Percentiles rank a stretch among this genome's conserved stretches.
These are phyloP conservation scores for Fraxinus baroniana DNA, from an alignment of 305 asterid genomes.

Conservation along the genomic window DNA sequence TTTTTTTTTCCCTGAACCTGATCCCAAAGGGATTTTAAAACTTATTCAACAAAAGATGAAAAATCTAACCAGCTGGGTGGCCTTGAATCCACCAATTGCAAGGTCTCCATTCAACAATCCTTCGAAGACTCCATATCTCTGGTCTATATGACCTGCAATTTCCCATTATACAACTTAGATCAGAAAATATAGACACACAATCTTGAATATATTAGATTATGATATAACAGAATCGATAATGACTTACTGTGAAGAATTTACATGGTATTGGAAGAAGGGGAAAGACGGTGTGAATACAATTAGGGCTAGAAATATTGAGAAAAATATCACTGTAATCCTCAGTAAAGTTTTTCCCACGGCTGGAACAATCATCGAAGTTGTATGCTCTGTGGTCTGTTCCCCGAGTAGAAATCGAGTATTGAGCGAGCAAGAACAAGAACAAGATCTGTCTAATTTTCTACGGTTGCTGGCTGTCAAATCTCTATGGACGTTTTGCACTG, in stretches of 20 bases:
- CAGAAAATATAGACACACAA: constrained; percentile 1
- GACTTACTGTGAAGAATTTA: constrained; percentile 33
- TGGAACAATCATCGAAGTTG: constrained; percentile 37
- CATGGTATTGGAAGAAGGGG: constrained; percentile 26
- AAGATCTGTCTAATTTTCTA: not conserved
- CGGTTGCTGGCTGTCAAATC: not conserved
- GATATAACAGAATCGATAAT: not conserved
- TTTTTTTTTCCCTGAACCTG: not conserved
- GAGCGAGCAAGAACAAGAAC: not conserved
- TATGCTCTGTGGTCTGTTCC: not conserved
- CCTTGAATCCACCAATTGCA: constrained; percentile 92
- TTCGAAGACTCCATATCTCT: constrained; percentile 76
- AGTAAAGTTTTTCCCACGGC: constrained; percentile 47
- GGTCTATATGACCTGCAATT: constrained; percentile 50
- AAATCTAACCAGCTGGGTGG: constrained; percentile 54
- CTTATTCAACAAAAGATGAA: not conserved
- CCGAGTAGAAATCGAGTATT: not conserved
- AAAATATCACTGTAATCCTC: constrained; percentile 25
- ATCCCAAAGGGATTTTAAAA: not conserved
- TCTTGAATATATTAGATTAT: not conserved
- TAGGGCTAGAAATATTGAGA: constrained; percentile 36
- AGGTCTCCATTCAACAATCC: constrained; percentile 87
- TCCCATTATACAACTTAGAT: constrained; percentile 13
- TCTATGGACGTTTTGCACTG: not conserved
- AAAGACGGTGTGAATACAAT: constrained; percentile 40